Evolutionary conservation across 108 stramenopile genomes (phyloP).

Genomic region (Cyclostephanos invisitatus): DNA sequence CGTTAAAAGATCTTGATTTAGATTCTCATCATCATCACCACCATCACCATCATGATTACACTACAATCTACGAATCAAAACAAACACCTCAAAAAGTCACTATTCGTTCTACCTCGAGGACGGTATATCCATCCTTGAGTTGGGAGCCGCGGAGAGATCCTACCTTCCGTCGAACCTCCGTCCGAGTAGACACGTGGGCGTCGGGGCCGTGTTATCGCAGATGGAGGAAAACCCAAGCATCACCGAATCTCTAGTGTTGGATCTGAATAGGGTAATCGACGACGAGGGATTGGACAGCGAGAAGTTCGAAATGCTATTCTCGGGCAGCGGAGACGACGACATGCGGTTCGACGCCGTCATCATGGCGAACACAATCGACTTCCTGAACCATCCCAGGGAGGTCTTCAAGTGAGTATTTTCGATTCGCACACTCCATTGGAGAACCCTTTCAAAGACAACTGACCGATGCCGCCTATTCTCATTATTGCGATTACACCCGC

Average conservation of each 20-base stretch:
- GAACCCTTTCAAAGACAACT: neutral
- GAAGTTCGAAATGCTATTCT: slow-evolving; percentile 52
- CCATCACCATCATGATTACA: neutral
- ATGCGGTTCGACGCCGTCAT: slow-evolving; percentile 72
- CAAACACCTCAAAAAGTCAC: slow-evolving; percentile 51
- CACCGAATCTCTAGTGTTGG: slow-evolving; percentile 66
- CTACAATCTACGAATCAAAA: neutral
- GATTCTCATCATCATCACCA: neutral
- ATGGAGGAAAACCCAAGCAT: slow-evolving; percentile 81
- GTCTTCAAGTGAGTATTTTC: slow-evolving; percentile 68
- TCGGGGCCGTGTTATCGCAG: slow-evolving; percentile 58
- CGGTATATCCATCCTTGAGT: slow-evolving; percentile 82
- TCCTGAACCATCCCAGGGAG: slow-evolving; percentile 80
- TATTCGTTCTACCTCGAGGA: slow-evolving; percentile 77
- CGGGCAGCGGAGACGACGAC: neutral
- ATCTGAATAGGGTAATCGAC: slow-evolving; percentile 80
- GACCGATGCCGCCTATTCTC: neutral
- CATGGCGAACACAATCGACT: slow-evolving; percentile 88
- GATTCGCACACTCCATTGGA: neutral
- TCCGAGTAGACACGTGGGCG: slow-evolving; percentile 73
- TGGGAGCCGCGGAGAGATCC: slow-evolving; percentile 86
- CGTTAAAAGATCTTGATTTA: too few species aligned
- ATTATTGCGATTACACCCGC: neutral
- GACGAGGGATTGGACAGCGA: slow-evolving; percentile 71
- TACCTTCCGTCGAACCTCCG: slow-evolving; percentile 75